These are phyloP conservation scores for Plantago elongata DNA, from an alignment of 257 asterid genomes.

Conservation along the genomic window DNA sequence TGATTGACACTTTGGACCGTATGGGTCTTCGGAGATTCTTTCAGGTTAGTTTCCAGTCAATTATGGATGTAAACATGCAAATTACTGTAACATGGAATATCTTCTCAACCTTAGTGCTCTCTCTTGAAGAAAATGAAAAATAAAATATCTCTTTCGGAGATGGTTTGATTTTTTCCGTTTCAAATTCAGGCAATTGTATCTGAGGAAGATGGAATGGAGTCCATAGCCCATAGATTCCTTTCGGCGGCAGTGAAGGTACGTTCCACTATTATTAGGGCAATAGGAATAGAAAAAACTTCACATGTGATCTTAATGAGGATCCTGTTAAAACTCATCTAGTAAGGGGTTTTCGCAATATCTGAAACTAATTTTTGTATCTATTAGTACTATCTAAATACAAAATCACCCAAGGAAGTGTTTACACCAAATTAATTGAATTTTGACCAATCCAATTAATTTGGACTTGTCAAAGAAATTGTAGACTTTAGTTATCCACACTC, in stretches of 20 bases:
- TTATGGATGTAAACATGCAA: neutral
- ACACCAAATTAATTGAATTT: no score
- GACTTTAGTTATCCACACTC: no score
- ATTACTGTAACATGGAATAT: neutral
- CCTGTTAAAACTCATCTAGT: no score
- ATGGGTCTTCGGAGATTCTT: slow-evolving; percentile 81
- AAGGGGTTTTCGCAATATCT: no score
- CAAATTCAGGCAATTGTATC: slow-evolving; percentile 73
- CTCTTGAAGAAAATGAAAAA: slow-evolving; percentile 1
- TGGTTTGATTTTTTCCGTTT: slow-evolving; percentile 16
- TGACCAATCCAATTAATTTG: no score
- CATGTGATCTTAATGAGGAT: neutral
- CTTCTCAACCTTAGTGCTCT: neutral
- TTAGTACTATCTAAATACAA: no score
- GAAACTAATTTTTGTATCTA: no score
- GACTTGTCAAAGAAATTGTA: no score
- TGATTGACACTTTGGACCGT: slow-evolving; percentile 69
- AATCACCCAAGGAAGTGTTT: no score
- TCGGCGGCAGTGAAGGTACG: slow-evolving; percentile 93
- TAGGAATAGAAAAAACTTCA: neutral
- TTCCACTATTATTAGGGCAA: neutral
- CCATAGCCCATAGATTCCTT: slow-evolving; percentile 92
- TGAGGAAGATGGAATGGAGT: slow-evolving; percentile 97
- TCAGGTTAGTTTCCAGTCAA: slow-evolving; percentile 41
- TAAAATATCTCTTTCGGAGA: neutral